These are phyloP conservation scores for Colletotrichum sp. DNA, from an alignment of 2,329 filamentous ascomycete species.

Conservation along the genomic window DNA sequence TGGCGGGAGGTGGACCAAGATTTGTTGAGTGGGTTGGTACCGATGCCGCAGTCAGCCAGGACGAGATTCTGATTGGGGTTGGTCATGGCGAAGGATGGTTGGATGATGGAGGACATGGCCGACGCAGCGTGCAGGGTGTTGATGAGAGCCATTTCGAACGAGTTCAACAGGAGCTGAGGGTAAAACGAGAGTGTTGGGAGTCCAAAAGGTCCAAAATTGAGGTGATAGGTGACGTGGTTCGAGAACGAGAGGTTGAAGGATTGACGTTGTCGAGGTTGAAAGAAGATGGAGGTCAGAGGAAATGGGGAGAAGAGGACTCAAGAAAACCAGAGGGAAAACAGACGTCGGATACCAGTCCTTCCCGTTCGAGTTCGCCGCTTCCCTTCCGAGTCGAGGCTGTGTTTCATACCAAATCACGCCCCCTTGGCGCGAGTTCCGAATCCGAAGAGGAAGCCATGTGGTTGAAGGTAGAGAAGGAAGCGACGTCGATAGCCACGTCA, in stretches of 20 bases:
- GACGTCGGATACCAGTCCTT: not conserved
- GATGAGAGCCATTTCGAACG: not conserved
- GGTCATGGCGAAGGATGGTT: constrained; percentile 17
- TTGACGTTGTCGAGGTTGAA: not conserved
- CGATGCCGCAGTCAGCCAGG: constrained; percentile 47
- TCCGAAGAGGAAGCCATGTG: not conserved
- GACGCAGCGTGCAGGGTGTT: not conserved
- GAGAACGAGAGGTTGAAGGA: not conserved
- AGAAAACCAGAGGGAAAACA: not conserved
- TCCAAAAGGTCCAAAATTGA: not conserved
- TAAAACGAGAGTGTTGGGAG: not conserved
- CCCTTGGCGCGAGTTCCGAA: not conserved
- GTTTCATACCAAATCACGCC: not conserved
- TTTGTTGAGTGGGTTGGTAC: constrained; percentile 41
- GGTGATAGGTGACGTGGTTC: not conserved
- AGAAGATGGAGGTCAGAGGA: not conserved
- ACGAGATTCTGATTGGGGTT: constrained; percentile 39
- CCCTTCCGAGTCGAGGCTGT: not conserved
- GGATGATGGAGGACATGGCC: constrained; percentile 8
- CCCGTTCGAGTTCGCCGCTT: not conserved
- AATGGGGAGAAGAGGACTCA: not conserved
- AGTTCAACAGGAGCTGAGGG: not conserved
- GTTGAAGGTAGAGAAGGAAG: not conserved
- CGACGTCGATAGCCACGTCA: not conserved
- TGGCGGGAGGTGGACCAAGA: constrained; percentile 48